Percentiles rank a stretch among this genome's conserved stretches.
Evolutionary conservation across 2,329 filamentous ascomycete species (phyloP).

Genomic region (Pseudopyrenochaeta lycopersici): DNA sequence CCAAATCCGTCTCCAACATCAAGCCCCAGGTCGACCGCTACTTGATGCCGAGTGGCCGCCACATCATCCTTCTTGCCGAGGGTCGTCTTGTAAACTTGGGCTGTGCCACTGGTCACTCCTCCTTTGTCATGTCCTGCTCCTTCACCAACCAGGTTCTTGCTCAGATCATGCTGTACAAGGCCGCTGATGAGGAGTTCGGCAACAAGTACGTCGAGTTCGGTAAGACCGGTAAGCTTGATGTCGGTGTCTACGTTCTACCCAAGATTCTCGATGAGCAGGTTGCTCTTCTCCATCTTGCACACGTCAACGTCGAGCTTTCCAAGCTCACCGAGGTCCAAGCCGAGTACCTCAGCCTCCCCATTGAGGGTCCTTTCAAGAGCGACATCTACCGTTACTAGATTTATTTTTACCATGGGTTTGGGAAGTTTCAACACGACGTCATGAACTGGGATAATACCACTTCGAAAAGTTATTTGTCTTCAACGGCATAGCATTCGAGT

Average conservation of each 20-base stretch:
- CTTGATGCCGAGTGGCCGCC: conserved; percentile 89
- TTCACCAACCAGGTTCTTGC: conserved; percentile 99
- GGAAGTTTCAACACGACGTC: conserved; percentile 65
- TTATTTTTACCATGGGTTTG: conserved; percentile 37
- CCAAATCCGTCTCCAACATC: conserved; percentile 94
- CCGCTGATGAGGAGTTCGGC: conserved; percentile 83
- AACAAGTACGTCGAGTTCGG: conserved; percentile 97
- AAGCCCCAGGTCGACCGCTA: conserved; percentile 99
- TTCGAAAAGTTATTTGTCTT: conserved; percentile 65
- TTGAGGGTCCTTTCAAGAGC: conserved; percentile 94
- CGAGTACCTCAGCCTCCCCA: conserved; percentile 88
- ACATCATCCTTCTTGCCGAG: conserved; percentile 98
- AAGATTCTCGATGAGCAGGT: conserved; percentile 99
- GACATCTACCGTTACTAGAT: conserved; percentile 74
- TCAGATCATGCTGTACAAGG: conserved; percentile 98
- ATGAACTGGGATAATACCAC: conserved; percentile 67
- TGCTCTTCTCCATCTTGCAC: conserved; percentile 88
- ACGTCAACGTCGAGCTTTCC: conserved; percentile 94
- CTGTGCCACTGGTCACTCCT: conserved; percentile 98
- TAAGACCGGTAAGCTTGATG: conserved; percentile 86
- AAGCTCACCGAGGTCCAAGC: conserved; percentile 86
- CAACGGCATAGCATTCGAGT: conserved; percentile 65
- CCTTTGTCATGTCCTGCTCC: conserved; percentile 99
- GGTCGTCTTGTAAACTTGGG: conserved; percentile 99
- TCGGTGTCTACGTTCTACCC: conserved; percentile 95